Percentiles rank a stretch among this genome's conserved stretches.
Evolutionary conservation across 163 green algal genomes (phyloP).

Genomic region (Coccomyxa subellipsoidea): DNA sequence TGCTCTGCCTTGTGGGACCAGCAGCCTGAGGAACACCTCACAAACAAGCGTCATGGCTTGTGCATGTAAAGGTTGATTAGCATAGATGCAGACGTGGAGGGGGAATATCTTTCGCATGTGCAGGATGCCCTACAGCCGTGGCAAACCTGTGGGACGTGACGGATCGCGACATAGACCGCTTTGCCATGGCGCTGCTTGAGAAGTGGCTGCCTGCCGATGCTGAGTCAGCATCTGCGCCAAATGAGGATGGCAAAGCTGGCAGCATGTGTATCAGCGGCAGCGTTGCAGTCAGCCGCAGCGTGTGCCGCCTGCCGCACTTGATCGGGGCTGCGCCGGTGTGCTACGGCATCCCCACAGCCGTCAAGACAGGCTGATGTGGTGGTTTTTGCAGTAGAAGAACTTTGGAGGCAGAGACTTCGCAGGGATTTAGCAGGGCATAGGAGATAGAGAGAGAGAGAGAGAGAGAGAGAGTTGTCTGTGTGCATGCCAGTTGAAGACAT

Average conservation of each 20-base stretch:
- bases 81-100: neutral
- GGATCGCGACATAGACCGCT: conserved; percentile 91
- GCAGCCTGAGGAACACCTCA: too few relatives aligned
- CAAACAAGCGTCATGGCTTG: too few relatives aligned
- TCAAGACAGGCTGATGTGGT: neutral
- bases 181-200: conserved; percentile 52
- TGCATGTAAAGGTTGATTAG: too few relatives aligned
- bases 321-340: conserved; percentile 87
- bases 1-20: too few relatives aligned
- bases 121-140: conserved; percentile 78
- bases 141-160: conserved; percentile 98
- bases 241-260: neutral
- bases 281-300: conserved; percentile 34
- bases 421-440: neutral
- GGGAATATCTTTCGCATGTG: neutral
- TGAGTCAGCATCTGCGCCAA: neutral
- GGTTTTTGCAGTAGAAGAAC: too few relatives aligned
- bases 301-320: conserved; percentile 76
- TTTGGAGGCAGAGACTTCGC: neutral
- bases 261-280: conserved; percentile 7
- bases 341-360: conserved; percentile 77
- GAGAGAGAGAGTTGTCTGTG: neutral
- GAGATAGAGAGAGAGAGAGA: too few relatives aligned
- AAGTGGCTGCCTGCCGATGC: conserved; percentile 39
- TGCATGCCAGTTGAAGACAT: neutral